Conservation (phyloP, 441 rosid species). For the Flueggea neowawraea region DNA sequence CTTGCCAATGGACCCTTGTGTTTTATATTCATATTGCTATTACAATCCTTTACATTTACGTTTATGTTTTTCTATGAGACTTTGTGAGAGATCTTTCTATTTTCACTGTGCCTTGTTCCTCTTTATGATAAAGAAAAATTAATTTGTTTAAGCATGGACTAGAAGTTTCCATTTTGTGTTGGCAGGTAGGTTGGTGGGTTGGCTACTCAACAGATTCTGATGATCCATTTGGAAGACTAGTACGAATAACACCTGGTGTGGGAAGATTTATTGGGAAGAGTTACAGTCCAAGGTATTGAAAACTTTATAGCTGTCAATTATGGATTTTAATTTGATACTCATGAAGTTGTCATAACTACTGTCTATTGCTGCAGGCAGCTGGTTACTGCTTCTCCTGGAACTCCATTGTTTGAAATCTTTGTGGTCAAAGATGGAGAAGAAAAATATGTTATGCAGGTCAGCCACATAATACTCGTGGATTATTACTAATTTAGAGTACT, state of each 20-base stretch:
- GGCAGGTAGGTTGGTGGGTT: conserved; percentile 99
- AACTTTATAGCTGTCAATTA: conserved; percentile 9
- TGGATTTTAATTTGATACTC: conserved; percentile 3
- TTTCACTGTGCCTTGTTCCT: too few relatives aligned
- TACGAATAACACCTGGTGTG: conserved; percentile 76
- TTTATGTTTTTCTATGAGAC: too few relatives aligned
- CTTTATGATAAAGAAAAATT: too few relatives aligned
- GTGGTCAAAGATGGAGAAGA: conserved; percentile 75
- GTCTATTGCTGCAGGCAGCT: conserved; percentile 64
- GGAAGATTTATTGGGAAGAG: conserved; percentile 91
- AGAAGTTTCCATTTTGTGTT: conserved; percentile 14
- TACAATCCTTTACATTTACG: too few relatives aligned
- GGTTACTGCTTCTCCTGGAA: conserved; percentile 74
- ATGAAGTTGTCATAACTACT: conserved; percentile 17
- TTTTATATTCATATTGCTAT: too few relatives aligned
- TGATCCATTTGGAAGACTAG: conserved; percentile 84
- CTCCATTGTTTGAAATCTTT: conserved; percentile 87
- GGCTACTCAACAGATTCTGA: conserved; percentile 74
- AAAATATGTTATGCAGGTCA: conserved; percentile 77
- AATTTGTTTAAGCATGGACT: not conserved
- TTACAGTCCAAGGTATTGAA: conserved; percentile 76
- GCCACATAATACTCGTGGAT: conserved; percentile 11
- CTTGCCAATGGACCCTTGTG: too few relatives aligned
- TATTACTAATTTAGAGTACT: conserved; percentile 7
- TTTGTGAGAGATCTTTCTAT: too few relatives aligned